A percentile compares a stretch with the other conserved stretches of the same genome.
These are phyloP conservation scores for Backusella tarrabulga DNA, from an alignment of 192 early-diverging fungal genomes.

Conservation along the genomic window DNA sequence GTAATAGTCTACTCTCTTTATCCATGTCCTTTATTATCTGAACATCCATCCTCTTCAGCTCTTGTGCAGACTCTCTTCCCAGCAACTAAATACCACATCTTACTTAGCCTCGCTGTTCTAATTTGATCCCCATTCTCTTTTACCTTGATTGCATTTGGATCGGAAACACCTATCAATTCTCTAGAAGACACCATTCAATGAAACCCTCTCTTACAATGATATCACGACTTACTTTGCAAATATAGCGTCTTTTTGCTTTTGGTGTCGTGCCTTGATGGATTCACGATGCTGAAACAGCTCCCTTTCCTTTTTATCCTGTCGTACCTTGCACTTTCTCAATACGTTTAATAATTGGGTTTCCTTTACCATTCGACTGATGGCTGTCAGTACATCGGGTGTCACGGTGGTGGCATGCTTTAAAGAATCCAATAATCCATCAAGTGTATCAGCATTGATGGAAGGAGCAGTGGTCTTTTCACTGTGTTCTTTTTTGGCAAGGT, in stretches of 20 bases:
- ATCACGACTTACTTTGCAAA: constrained; percentile 7
- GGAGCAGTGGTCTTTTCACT: not conserved
- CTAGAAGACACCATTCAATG: not conserved
- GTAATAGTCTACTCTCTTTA: constrained; percentile 1
- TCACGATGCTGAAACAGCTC: constrained; percentile 20
- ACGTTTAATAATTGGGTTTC: constrained; percentile 16
- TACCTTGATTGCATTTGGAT: constrained; percentile 16
- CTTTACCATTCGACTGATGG: constrained; percentile 13
- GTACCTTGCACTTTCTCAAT: constrained; percentile 4
- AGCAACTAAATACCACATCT: not conserved
- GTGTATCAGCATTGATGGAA: not conserved
- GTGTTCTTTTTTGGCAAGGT: constrained; percentile 10
- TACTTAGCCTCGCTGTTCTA: too few species aligned
- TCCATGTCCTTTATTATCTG: constrained; percentile 15
- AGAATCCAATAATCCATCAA: not conserved
- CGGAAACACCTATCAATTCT: constrained; percentile 21
- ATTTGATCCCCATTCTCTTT: not conserved
- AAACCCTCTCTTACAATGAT: too few species aligned
- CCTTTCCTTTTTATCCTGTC: constrained; percentile 23
- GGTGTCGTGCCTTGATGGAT: not conserved
- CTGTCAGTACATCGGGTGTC: constrained; percentile 21
- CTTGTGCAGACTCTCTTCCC: not conserved
- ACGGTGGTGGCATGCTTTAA: constrained; percentile 17
- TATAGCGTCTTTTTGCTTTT: constrained; percentile 12
- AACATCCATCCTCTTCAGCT: not conserved